Conservation (phyloP, 805 yeast genomes). For the Starmerella etchellsii region DNA sequence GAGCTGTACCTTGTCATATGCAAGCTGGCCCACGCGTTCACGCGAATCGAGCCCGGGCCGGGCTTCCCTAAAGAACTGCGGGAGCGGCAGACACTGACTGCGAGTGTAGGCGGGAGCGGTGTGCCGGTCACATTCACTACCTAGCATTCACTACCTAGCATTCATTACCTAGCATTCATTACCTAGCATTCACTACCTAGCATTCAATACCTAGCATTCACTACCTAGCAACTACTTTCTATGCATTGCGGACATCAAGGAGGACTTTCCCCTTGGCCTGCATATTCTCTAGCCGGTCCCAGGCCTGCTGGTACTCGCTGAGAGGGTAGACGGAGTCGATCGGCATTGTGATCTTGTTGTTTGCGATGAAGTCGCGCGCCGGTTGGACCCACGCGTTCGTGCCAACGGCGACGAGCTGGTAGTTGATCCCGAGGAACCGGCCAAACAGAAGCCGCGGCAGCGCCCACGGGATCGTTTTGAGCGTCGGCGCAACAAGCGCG, state of each 20-base stretch:
- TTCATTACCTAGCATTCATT: not conserved
- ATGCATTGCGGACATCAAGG: conserved; percentile 19
- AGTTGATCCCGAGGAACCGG: conserved; percentile 23
- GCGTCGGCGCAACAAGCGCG: not conserved
- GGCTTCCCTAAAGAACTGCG: conserved; percentile 3
- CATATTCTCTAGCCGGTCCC: conserved; percentile 35
- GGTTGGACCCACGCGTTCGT: conserved; percentile 31
- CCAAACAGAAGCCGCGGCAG: conserved; percentile 24
- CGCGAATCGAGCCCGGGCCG: conserved; percentile 7
- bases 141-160: not conserved
- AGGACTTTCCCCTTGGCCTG: conserved; percentile 58
- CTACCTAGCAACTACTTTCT: not conserved
- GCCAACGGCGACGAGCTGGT: conserved; percentile 12
- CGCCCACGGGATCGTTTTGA: conserved; percentile 16
- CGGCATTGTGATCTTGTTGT: conserved; percentile 33
- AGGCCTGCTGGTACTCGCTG: conserved; percentile 39
- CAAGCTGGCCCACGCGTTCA: conserved; percentile 29
- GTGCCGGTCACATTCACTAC: conserved; percentile 7
- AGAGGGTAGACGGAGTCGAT: conserved; percentile 45
- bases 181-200: not conserved
- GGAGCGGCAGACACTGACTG: conserved; percentile 7
- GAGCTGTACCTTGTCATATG: conserved; percentile 34
- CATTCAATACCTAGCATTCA: not conserved
- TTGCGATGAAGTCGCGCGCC: conserved; percentile 36
- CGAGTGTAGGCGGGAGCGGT: conserved; percentile 9